Evolutionary conservation across 371 early-diverging fungal genomes (phyloP).

Genomic region (Apophysomyces ossiformis): DNA sequence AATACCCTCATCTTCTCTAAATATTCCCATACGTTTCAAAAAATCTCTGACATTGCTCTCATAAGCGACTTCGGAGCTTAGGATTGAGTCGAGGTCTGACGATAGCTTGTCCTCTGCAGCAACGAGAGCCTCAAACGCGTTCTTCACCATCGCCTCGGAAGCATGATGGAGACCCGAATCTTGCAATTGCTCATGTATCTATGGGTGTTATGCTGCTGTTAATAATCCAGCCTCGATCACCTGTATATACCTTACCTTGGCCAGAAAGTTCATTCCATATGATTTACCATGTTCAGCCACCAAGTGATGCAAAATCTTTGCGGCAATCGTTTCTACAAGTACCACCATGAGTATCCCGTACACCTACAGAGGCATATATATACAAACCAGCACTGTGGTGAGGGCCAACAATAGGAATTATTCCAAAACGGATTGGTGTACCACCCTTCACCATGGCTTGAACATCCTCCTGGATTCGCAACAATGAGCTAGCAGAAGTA

Average conservation of each 20-base stretch:
- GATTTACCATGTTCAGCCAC: constrained; percentile 34
- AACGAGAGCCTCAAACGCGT: constrained; percentile 1
- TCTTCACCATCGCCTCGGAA: constrained; percentile 6
- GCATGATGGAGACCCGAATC: not conserved
- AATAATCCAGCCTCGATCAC: not conserved
- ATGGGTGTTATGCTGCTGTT: not conserved
- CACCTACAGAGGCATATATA: not conserved
- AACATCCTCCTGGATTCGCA: constrained; percentile 57
- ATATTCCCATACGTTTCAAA: constrained; percentile 41
- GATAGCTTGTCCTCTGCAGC: constrained; percentile 26
- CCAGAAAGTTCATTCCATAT: constrained; percentile 41
- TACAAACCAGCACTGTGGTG: constrained; percentile 31
- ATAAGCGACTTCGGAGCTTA: constrained; percentile 31
- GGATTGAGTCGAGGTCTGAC: constrained; percentile 26
- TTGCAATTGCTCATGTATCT: constrained; percentile 12
- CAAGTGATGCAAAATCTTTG: constrained; percentile 50
- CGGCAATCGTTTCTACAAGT: constrained; percentile 43
- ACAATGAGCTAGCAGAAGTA: constrained; percentile 48
- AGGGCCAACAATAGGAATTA: constrained; percentile 67
- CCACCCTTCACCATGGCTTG: constrained; percentile 63
- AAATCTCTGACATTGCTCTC: constrained; percentile 24
- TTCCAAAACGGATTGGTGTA: constrained; percentile 84
- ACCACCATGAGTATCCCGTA: not conserved
- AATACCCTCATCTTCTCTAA: constrained; percentile 32
- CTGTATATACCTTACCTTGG: constrained; percentile 24